Evolutionary conservation across 2,329 filamentous ascomycete species (phyloP).

Genomic region (Alternaria novae-zelandiae): DNA sequence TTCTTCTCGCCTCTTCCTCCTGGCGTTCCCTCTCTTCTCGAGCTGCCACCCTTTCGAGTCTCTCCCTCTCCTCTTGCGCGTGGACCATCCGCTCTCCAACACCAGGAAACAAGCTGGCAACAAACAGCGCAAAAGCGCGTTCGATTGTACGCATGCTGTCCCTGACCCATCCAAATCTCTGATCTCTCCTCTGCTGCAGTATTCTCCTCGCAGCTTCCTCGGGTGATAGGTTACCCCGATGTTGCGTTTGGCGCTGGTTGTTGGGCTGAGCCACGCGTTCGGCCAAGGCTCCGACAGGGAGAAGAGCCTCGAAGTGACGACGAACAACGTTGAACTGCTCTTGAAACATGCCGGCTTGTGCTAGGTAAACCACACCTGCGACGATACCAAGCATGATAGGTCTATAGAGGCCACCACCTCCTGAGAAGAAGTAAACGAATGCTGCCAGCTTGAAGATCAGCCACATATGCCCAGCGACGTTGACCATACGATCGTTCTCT

Average conservation of each 20-base stretch:
- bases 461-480: slow-evolving; percentile 57
- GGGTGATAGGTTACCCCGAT: slow-evolving; percentile 41
- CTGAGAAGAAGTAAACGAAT: slow-evolving; percentile 64
- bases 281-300: slow-evolving; percentile 34
- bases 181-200: slow-evolving; percentile 43
- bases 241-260: slow-evolving; percentile 6
- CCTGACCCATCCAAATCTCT: slow-evolving; percentile 38
- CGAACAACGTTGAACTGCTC: slow-evolving; percentile 48
- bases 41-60: slow-evolving; percentile 37
- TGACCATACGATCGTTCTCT: slow-evolving; percentile 34
- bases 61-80: slow-evolving; percentile 58
- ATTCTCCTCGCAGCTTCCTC: slow-evolving; percentile 52
- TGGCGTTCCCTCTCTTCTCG: slow-evolving; percentile 30
- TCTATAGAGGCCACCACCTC: slow-evolving; percentile 51
- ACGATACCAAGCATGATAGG: slow-evolving; percentile 51
- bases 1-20: slow-evolving; percentile 18
- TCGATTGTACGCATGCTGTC: slow-evolving; percentile 56
- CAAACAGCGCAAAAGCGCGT: slow-evolving; percentile 65
- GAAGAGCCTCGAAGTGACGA: slow-evolving; percentile 54
- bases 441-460: slow-evolving; percentile 64
- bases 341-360: slow-evolving; percentile 52
- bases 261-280: slow-evolving; percentile 23
- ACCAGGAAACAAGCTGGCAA: slow-evolving; percentile 67
- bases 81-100: slow-evolving; percentile 67
- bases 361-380: slow-evolving; percentile 50